phyloP scores from a whole-genome alignment of 306 rosid genomes.

The Glycine tomentella region DNA sequence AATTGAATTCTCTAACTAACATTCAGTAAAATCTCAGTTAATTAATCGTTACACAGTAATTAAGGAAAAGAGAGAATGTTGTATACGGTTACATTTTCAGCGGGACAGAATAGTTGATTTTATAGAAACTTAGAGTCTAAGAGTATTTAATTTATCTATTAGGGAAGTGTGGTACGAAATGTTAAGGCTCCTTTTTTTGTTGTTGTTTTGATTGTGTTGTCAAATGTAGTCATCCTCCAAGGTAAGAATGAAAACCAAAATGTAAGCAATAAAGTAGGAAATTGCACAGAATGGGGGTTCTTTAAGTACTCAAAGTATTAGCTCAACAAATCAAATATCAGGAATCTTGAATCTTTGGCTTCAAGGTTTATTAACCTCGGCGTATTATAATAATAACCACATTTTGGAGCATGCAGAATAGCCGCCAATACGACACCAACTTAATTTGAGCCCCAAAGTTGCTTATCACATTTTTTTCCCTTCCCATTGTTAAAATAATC shows the following conservation, averaged over 20 bases:
- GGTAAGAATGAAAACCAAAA: constrained; percentile 15
- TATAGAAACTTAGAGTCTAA: not conserved
- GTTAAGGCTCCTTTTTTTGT: not conserved
- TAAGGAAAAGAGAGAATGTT: no score
- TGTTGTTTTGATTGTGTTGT: constrained; percentile 20
- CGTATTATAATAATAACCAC: constrained; percentile 35
- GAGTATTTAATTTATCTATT: constrained; percentile 6
- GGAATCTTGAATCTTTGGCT: constrained; percentile 61
- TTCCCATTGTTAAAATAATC: constrained; percentile 45
- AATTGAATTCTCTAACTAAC: no score
- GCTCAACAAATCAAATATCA: constrained; percentile 28
- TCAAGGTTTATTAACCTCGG: constrained; percentile 57
- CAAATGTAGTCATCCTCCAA: constrained; percentile 34
- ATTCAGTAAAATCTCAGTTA: not conserved
- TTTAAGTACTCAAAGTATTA: constrained; percentile 47
- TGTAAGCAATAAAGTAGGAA: constrained; percentile 24
- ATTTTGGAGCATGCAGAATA: constrained; percentile 50
- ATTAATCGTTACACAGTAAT: no score
- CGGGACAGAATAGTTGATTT: not conserved
- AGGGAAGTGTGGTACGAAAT: constrained; percentile 1
- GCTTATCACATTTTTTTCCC: constrained; percentile 33
- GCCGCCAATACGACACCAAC: constrained; percentile 55
- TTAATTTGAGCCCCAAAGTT: constrained; percentile 39
- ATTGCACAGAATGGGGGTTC: constrained; percentile 24
- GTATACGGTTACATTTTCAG: no score